Evolutionary conservation across 2,329 filamentous ascomycete genomes (phyloP), one percentile per base, ranked within the genome.

Genomic region (Tolypocladium guangdongense): DNA sequence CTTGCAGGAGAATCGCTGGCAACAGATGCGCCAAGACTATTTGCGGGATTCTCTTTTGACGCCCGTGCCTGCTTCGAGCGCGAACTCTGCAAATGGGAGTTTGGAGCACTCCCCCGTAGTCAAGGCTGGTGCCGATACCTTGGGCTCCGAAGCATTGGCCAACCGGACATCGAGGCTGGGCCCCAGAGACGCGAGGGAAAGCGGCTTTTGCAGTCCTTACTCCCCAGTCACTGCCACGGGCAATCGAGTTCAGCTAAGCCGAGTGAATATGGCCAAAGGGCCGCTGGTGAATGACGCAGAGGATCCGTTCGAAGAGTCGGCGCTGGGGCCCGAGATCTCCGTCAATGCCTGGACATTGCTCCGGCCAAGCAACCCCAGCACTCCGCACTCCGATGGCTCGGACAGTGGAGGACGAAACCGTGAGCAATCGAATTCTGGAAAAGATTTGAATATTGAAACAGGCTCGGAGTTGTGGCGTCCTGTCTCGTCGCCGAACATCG

Each of bases 1-100:
- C 0, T 65, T 74, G 57, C 78, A 86, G 61, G 80, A 83, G 61
- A 73, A 72, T 52, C 75, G 78, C 58, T 86, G 82, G 83, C 75
- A 78, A 53, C 68, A 75, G 50, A 74, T 84, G 67, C 79, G 80
- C 54, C 68, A 74, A 30, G 74, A 76, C 38, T 63, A 83, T 41
- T 68, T 71, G 51, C 74, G 74, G 54, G 73, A 78, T 58, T 82
- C 79, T 7, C 62, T 76, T 41, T 79, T 75, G 2, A 77, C 74
- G 8, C 61, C 77, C 67, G 69, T 57, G 45, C 62, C 63, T 33
- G 63, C 62, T 14, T 54, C 62, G 24, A 58, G 53, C 45, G 41
- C 52, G 18, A 4, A 3, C 4, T 36, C 46, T 33, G 27, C 27
- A n/a, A n/a, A 45, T 27, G 16, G 4, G 16, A 33, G 27, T 6